Base-by-base conservation (phyloP, 768 basidiomycete species). In the Collybia nuda region DNA sequence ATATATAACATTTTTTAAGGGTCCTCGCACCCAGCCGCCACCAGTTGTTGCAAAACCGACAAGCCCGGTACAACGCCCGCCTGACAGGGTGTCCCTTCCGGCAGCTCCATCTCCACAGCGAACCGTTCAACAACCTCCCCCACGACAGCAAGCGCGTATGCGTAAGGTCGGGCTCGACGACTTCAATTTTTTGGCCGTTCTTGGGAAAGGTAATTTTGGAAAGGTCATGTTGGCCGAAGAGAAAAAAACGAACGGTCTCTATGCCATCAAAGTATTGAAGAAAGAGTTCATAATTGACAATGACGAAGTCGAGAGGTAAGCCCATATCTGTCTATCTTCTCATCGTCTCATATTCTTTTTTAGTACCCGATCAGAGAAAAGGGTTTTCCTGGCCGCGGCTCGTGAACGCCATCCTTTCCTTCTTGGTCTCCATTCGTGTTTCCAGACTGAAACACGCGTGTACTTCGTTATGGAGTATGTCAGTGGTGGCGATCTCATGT, bases 401-500 rank as follows among this genome's bases (percentile, higher is more conserved):
- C 81, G 88, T 53, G 94, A 98, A 67, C 84, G 95, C 4, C 97
- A 99, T 72, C 97, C 97, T 0, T 99, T 99, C 84, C 72, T 99
- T 37, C 86, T 99, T 55, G 92, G 89, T 11, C 77, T 99, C 36
- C 97, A 98, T 65, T 98, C 96, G 14, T 98, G 97, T 76, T 99
- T 99, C 85, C 97, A 99, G 73, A 98, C 97, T 3, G 97, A 98
- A 70, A 98, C 97, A 3, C 88, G 97, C 18, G 88, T 99, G 45
- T 99, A 99, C 76, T 98, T 99, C 65, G 97, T 98, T 59, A 98
- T 99, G 97, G 97, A 98, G 72, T 99, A 98, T 70, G 90, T 99
- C 55, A 94, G 93, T 62, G 97, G 97, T 52, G 97, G 97, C 58
- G 97, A 99, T 75, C 80, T 99, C 52, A 98, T 99, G 97, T 77